Evolutionary conservation across 306 rosid species (phyloP).

Genomic region (Datisca glomerata): DNA sequence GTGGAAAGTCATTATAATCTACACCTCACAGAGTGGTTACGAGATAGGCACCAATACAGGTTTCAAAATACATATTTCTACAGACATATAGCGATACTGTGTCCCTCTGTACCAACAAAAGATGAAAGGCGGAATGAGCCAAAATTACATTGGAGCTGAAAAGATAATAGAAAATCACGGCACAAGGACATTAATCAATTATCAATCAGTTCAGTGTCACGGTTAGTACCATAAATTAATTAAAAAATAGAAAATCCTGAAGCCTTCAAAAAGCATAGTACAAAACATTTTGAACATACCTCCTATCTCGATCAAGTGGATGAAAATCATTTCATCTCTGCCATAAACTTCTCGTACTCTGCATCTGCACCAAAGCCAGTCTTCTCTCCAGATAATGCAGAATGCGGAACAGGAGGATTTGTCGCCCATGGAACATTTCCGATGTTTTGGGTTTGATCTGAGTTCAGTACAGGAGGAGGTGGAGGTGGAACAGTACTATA

Average conservation of each 20-base stretch:
- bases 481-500: slow-evolving; percentile 71
- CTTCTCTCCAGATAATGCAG: slow-evolving; percentile 49
- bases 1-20: no score
- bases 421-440: slow-evolving; percentile 70
- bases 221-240: no score
- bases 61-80: no score
- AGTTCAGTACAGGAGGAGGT: slow-evolving; percentile 26
- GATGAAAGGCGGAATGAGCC: no score
- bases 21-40: no score
- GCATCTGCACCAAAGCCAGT: slow-evolving; percentile 63
- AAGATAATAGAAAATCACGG: no score
- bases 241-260: neutral
- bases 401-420: slow-evolving; percentile 50
- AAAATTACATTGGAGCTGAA: no score
- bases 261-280: neutral
- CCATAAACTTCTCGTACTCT: slow-evolving; percentile 95
- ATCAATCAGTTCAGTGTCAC: no score
- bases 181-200: no score
- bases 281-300: slow-evolving; percentile 25
- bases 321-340: slow-evolving; percentile 75
- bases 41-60: no score
- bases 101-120: no score
- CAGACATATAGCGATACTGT: no score
- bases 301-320: slow-evolving; percentile 13
- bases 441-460: slow-evolving; percentile 47